phyloP scores from a whole-genome alignment of 2,329 filamentous ascomycete genomes.

The Cytospora piceicola region DNA sequence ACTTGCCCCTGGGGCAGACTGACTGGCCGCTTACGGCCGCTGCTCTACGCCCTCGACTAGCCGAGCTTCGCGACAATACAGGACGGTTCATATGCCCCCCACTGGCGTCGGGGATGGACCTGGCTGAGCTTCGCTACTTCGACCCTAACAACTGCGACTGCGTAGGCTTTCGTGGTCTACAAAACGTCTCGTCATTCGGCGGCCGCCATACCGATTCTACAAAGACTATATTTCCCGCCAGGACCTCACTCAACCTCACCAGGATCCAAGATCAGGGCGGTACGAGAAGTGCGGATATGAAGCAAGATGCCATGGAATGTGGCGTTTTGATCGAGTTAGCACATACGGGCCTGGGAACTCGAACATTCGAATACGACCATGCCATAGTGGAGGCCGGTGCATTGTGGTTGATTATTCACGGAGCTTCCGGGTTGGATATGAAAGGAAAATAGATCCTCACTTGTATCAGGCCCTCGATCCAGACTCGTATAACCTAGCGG shows the following conservation, averaged over 20 bases:
- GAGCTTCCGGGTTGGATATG: not conserved
- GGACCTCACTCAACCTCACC: not conserved
- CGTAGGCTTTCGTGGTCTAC: not conserved
- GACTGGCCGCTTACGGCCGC: not conserved
- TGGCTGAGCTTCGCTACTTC: conserved; percentile 17
- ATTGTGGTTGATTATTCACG: not conserved
- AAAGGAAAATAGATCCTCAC: not conserved
- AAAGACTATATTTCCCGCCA: not conserved
- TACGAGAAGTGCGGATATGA: not conserved
- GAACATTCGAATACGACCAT: not conserved
- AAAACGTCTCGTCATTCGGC: not conserved
- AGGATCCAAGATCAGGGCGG: not conserved
- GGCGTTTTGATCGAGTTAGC: not conserved
- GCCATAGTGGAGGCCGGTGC: not conserved
- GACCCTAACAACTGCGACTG: conserved; percentile 13
- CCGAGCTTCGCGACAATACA: not conserved
- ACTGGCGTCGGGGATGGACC: not conserved
- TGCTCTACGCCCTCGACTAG: not conserved
- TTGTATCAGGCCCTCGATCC: conserved; percentile 7
- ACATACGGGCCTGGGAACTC: not conserved
- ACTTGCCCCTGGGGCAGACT: not conserved
- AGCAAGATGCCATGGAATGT: not conserved
- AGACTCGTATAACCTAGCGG: not conserved
- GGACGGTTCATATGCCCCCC: conserved; percentile 11
- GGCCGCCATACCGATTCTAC: not conserved